Percentiles rank a stretch among this genome's conserved stretches.
phyloP scores from a whole-genome alignment of 2,329 filamentous ascomycete species.

The Escovopsis weberi region DNA sequence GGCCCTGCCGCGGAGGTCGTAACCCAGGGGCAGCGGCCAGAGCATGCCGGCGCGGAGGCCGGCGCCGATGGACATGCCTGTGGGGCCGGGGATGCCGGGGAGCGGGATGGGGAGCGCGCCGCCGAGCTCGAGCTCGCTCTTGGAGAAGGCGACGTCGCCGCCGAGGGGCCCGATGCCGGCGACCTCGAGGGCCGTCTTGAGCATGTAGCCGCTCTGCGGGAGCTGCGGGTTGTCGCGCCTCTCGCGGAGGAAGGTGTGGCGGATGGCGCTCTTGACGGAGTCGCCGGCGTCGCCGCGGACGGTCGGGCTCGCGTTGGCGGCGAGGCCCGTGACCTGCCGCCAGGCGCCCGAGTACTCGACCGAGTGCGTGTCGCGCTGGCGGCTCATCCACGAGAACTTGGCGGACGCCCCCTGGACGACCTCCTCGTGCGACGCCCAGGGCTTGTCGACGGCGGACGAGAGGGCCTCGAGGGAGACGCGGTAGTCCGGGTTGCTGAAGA shows the following conservation, averaged over 20 bases:
- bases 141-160: constrained; percentile 89
- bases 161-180: constrained; percentile 71
- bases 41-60: constrained; percentile 71
- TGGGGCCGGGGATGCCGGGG: constrained; percentile 51
- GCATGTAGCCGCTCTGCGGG: constrained; percentile 65
- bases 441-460: constrained; percentile 73
- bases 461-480: constrained; percentile 66
- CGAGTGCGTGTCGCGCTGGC: constrained; percentile 54
- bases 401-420: constrained; percentile 62
- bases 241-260: constrained; percentile 69
- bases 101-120: constrained; percentile 60
- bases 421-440: constrained; percentile 91
- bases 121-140: constrained; percentile 74
- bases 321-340: constrained; percentile 76
- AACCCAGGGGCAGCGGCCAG: constrained; percentile 61
- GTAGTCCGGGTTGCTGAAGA: constrained; percentile 72
- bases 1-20: constrained; percentile 33
- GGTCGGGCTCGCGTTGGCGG: constrained; percentile 61
- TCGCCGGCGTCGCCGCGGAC: constrained; percentile 80
- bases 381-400: constrained; percentile 60
- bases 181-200: constrained; percentile 68
- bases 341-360: constrained; percentile 69
- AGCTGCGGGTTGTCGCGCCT: constrained; percentile 73
- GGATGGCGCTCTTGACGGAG: constrained; percentile 74
- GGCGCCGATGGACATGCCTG: constrained; percentile 69